Conservation (phyloP, 805 yeast genomes). For the Aciculoconidium aculeatum region DNA sequence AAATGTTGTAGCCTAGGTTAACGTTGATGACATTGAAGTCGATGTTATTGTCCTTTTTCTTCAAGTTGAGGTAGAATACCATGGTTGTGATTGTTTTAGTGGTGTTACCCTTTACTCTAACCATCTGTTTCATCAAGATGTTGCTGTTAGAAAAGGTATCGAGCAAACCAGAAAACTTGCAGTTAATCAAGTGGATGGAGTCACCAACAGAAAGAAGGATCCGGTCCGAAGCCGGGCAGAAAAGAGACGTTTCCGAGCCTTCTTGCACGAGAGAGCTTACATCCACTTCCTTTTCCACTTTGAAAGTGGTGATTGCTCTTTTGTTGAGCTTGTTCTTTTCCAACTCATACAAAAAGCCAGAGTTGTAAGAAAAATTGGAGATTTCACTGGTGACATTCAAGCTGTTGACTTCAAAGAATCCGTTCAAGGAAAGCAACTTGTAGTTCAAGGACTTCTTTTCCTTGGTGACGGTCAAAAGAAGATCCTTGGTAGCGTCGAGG, state of each 20-base stretch:
- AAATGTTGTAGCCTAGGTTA: slow-evolving; percentile 61
- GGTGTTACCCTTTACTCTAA: slow-evolving; percentile 39
- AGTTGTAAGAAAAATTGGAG: slow-evolving; percentile 16
- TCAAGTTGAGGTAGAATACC: slow-evolving; percentile 36
- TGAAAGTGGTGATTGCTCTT: slow-evolving; percentile 20
- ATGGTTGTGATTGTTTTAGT: slow-evolving; percentile 34
- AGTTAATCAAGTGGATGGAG: slow-evolving; percentile 39
- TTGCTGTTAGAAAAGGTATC: slow-evolving; percentile 23
- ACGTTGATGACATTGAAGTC: slow-evolving; percentile 42
- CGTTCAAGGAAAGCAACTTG: slow-evolving; percentile 20
- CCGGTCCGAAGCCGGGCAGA: slow-evolving; percentile 41
- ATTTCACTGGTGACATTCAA: slow-evolving; percentile 4
- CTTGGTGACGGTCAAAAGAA: slow-evolving; percentile 15
- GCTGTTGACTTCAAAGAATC: slow-evolving; percentile 19
- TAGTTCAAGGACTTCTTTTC: slow-evolving; percentile 12
- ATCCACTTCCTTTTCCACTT: slow-evolving; percentile 14
- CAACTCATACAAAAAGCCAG: slow-evolving; percentile 23
- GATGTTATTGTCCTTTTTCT: slow-evolving; percentile 37
- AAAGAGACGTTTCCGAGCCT: slow-evolving; percentile 21
- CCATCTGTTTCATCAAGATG: slow-evolving; percentile 21
- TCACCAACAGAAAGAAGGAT: slow-evolving; percentile 37
- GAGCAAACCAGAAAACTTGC: slow-evolving; percentile 38
- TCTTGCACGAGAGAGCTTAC: slow-evolving; percentile 13
- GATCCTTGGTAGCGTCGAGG: slow-evolving; percentile 21
- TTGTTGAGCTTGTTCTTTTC: slow-evolving; percentile 15